Conservation (phyloP, 2,329 filamentous ascomycete genomes). For the Hypoxylon sp. region DNA sequence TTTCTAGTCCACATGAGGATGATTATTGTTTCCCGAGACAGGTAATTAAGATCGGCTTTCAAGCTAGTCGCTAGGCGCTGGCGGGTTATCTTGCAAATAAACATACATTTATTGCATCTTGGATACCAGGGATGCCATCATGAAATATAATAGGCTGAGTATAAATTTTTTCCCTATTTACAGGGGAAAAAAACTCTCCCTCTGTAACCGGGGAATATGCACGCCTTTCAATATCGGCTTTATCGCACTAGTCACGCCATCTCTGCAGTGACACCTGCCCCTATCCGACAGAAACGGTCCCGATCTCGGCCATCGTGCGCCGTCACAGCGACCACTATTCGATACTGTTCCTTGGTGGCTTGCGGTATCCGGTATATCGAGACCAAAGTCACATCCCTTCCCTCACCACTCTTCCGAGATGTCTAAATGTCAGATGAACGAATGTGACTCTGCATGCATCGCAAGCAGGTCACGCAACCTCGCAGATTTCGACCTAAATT, state of each 20-base stretch:
- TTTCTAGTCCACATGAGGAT: no score
- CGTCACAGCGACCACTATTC: conserved; percentile 1
- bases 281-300: conserved; percentile 24
- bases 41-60: background rate
- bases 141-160: background rate
- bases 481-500: conserved; percentile 18
- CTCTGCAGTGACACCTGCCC: conserved; percentile 27
- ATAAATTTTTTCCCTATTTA: background rate
- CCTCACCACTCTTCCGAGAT: background rate
- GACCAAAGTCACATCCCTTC: background rate
- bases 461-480: conserved; percentile 27
- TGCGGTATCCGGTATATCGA: background rate
- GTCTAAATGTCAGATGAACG: conserved; percentile 30
- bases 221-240: conserved; percentile 3
- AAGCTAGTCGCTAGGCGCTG: background rate
- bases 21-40: background rate
- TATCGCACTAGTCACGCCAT: conserved; percentile 25
- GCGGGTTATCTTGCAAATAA: background rate
- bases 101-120: background rate
- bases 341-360: background rate
- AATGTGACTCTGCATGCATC: conserved; percentile 33
- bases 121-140: background rate
- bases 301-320: conserved; percentile 18
- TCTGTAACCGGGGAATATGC: background rate
- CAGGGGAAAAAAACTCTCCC: background rate